Conservation (phyloP, 225 moss, liverwort and hornwort genomes). For the Anthoceros angustus region DNA sequence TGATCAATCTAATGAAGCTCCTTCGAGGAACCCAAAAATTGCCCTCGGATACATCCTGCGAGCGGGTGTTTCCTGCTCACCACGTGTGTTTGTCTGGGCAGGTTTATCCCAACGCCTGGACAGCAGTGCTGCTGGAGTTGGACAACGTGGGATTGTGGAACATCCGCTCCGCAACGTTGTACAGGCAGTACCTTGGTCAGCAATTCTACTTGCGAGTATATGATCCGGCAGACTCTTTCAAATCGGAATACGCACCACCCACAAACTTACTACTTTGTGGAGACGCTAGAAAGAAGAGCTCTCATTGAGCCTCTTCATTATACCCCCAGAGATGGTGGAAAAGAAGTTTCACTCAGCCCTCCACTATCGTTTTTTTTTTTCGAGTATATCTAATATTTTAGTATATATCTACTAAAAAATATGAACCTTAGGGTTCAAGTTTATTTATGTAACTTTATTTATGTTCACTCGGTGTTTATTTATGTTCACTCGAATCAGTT, state of each 20-base stretch:
- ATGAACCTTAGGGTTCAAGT: too few species aligned
- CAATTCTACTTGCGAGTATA: slow-evolving; percentile 28
- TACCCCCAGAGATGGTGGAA: too few species aligned
- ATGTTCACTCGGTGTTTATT: too few species aligned
- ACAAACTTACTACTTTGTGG: slow-evolving; percentile 39
- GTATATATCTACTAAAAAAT: too few species aligned
- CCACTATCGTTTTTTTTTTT: too few species aligned
- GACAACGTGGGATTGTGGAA: slow-evolving; percentile 41
- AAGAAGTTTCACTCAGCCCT: too few species aligned
- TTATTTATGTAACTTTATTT: too few species aligned
- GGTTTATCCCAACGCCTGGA: slow-evolving; percentile 42
- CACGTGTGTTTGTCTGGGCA: not conserved
- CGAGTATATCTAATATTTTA: too few species aligned
- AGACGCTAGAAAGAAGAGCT: slow-evolving; percentile 12
- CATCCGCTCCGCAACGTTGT: slow-evolving; percentile 31
- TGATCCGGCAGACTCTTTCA: slow-evolving; percentile 10
- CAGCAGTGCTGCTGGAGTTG: slow-evolving; percentile 23
- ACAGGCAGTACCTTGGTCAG: slow-evolving; percentile 38
- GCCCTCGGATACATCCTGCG: not conserved
- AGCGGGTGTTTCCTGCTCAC: not conserved
- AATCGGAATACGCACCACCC: slow-evolving; percentile 7
- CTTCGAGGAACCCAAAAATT: too few species aligned
- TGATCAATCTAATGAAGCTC: too few species aligned
- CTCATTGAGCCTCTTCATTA: too few species aligned
- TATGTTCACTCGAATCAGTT: too few species aligned